These are phyloP conservation scores for Whalleya microplaca DNA, from an alignment of 2,329 filamentous ascomycete species.

Conservation along the genomic window DNA sequence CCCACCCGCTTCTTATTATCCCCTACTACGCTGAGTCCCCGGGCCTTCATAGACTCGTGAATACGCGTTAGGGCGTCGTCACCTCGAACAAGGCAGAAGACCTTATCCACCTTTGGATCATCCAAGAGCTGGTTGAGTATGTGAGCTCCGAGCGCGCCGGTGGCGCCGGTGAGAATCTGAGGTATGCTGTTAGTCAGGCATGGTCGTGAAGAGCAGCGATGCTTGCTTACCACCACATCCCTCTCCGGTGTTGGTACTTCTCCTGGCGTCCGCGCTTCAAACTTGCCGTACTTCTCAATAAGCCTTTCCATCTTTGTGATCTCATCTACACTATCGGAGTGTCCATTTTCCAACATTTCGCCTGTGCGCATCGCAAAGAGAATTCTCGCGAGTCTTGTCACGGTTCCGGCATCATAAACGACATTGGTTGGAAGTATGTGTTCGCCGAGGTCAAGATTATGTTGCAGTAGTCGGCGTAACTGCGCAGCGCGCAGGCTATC, in stretches of 20 bases:
- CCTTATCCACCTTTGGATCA: conserved; percentile 37
- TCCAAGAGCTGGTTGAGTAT: conserved; percentile 42
- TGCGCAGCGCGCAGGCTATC: conserved; percentile 52
- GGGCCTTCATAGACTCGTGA: conserved; percentile 21
- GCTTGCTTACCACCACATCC: conserved; percentile 29
- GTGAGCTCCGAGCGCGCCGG: conserved; percentile 48
- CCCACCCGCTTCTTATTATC: conserved; percentile 22
- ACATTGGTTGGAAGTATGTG: conserved; percentile 41
- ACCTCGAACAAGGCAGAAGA: conserved; percentile 44
- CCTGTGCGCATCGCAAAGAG: conserved; percentile 36
- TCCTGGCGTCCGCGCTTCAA: conserved; percentile 32
- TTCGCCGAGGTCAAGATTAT: conserved; percentile 42
- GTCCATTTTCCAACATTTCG: conserved; percentile 21
- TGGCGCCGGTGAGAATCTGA: conserved; percentile 46
- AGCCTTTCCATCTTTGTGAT: conserved; percentile 38
- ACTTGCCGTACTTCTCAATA: conserved; percentile 50
- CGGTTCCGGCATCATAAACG: conserved; percentile 47
- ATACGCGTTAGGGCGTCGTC: conserved; percentile 23
- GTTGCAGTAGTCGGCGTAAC: conserved; percentile 45
- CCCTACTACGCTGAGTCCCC: conserved; percentile 20
- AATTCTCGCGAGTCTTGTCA: conserved; percentile 40
- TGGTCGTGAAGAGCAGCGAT: not conserved
- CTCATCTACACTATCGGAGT: conserved; percentile 38
- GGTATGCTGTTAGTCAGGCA: not conserved
- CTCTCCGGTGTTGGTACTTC: conserved; percentile 11